Evolutionary conservation across 108 stramenopile genomes (phyloP).

Genomic region (Skeletonema menzelii): DNA sequence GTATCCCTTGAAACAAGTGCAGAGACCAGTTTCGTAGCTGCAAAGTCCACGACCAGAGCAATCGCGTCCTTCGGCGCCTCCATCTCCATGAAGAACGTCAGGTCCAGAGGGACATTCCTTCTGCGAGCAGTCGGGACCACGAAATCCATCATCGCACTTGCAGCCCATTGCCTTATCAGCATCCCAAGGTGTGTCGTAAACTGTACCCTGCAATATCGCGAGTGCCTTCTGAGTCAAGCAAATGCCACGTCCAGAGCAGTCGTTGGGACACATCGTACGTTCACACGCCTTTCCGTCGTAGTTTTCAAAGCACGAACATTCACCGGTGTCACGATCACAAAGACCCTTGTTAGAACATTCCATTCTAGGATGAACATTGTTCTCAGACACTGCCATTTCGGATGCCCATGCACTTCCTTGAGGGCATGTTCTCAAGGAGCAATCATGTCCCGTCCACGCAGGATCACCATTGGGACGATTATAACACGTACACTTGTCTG

Average conservation of each 20-base stretch:
- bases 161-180: slow-evolving; percentile 81
- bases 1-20: slow-evolving; percentile 80
- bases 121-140: slow-evolving; percentile 86
- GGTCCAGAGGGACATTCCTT: slow-evolving; percentile 79
- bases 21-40: slow-evolving; percentile 67
- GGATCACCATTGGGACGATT: slow-evolving; percentile 65
- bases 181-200: slow-evolving; percentile 72
- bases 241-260: slow-evolving; percentile 69
- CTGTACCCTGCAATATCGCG: slow-evolving; percentile 47
- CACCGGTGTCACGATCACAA: slow-evolving; percentile 73
- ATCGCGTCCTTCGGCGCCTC: slow-evolving; percentile 66
- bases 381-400: slow-evolving; percentile 28
- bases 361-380: slow-evolving; percentile 59
- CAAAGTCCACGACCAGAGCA: slow-evolving; percentile 86
- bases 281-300: slow-evolving; percentile 89
- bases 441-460: slow-evolving; percentile 77
- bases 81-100: slow-evolving; percentile 69
- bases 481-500: slow-evolving; percentile 69
- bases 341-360: slow-evolving; percentile 86
- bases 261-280: slow-evolving; percentile 65
- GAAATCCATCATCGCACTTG: slow-evolving; percentile 83
- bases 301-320: slow-evolving; percentile 78
- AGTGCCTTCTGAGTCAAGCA: slow-evolving; percentile 75
- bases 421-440: slow-evolving; percentile 80
- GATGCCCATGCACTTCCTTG: slow-evolving; percentile 61